A percentile compares a stretch with the other conserved stretches of the same genome.
These are phyloP conservation scores for Botrytis deweyae DNA, from an alignment of 2,329 filamentous ascomycete species.

Conservation along the genomic window DNA sequence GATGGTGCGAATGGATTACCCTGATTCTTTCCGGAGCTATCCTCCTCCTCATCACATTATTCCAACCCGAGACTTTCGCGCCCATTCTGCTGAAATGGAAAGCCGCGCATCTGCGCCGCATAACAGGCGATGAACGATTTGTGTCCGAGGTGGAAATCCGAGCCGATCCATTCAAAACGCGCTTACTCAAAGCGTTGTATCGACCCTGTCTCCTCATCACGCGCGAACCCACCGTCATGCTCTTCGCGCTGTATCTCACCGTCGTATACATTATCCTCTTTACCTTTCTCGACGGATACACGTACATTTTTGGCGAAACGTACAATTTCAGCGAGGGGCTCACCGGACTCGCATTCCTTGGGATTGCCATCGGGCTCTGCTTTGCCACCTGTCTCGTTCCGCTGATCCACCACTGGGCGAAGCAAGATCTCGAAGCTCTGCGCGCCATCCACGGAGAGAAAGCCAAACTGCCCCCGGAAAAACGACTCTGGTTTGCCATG, in stretches of 20 bases:
- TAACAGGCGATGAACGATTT: background rate
- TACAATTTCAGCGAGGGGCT: background rate
- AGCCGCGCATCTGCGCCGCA: background rate
- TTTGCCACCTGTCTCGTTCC: background rate
- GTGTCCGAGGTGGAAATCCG: background rate
- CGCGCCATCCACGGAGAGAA: background rate
- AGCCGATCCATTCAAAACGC: background rate
- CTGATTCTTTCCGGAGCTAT: background rate
- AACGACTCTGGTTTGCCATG: background rate
- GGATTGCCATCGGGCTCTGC: background rate
- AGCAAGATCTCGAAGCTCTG: background rate
- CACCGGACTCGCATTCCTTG: background rate
- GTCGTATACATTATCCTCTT: background rate
- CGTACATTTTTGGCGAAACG: background rate
- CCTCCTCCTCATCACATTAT: background rate
- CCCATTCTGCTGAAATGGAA: background rate
- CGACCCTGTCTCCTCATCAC: background rate
- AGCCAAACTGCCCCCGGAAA: background rate
- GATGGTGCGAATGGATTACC: background rate
- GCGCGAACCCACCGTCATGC: background rate
- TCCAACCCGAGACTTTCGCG: background rate
- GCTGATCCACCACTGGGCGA: background rate
- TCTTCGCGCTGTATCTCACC: background rate
- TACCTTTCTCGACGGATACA: background rate
- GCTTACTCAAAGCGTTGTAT: background rate